Evolutionary conservation across 2,329 filamentous ascomycete species (phyloP), one percentile per base, ranked within the genome.

Genomic region (Diplodia seriata): DNA sequence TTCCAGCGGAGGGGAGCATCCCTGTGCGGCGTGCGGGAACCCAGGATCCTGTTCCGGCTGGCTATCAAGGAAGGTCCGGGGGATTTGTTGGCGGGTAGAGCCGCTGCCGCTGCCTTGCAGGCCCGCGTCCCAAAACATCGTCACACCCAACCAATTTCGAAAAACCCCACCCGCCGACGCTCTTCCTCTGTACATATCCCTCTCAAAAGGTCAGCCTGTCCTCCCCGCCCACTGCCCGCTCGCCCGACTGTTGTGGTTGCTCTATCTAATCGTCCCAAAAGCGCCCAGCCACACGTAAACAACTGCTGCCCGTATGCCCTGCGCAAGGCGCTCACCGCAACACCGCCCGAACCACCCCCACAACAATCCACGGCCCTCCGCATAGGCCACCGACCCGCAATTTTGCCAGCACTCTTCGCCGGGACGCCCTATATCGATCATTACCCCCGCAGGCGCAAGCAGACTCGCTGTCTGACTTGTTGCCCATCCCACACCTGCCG

Each of bases 261-360:
- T 50, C 57, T 62, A 6, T 36, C 33, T 29, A 15, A 38, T 56
- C 38, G 26, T n/a, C n/a, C 4, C 29, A 50, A 50, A 31, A 53
- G 49, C 23, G 29, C 63, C 63, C 63, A 66, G 63, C 63, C 63
- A 66, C 51, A 9, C 38, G 18, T 57, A 66, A 66, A 66, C 63
- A 66, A 51, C 49, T 36, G 63, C 63, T 56, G 63, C 63, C 63
- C 63, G 49, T 36, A 53, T 55, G 51, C 63, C 38, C 63, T 56
- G 23, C 53, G 51, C 53, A 57, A 40, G 53, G 33, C 33, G 20
- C 47, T 66, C 64, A 56, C 64, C 64, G 51, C 64, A 55, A 66
- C 64, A 51, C 47, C 59, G 43, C 50, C 47, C 47, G 47, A 63
- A 36, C 59, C 26, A 18, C 20, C 59, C 59, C n/a, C 47, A 18